Conservation (phyloP, 2,329 filamentous ascomycete species). For the Nothopassalora personata region DNA sequence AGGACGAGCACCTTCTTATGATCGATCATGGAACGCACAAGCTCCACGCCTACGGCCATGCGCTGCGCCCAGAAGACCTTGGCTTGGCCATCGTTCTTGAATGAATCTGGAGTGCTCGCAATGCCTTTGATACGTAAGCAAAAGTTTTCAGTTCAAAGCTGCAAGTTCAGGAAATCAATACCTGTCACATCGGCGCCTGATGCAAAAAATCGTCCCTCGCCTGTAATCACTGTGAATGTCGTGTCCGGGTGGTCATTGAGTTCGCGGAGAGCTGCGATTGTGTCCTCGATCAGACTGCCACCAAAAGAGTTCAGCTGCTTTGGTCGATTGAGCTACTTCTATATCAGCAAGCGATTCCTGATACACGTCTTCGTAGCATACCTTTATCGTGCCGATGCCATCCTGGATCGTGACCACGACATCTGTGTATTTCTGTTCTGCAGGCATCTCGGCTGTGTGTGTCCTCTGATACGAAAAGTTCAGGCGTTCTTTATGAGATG, state of each 20-base stretch:
- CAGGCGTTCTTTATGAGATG: not conserved
- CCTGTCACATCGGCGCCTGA: constrained; percentile 26
- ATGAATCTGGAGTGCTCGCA: constrained; percentile 10
- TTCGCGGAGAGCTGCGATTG: constrained; percentile 24
- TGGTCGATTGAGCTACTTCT: constrained; percentile 24
- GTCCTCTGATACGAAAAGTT: not conserved
- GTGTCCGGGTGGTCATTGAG: constrained; percentile 26
- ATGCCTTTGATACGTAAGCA: constrained; percentile 8
- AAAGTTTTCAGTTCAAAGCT: not conserved
- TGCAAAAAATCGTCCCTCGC: constrained; percentile 27
- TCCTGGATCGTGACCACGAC: constrained; percentile 23
- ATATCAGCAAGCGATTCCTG: not conserved
- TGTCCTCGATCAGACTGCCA: constrained; percentile 22
- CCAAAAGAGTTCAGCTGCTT: constrained; percentile 27
- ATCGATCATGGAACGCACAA: constrained; percentile 26
- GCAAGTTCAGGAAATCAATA: not conserved
- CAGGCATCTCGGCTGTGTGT: not conserved
- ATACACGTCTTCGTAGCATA: not conserved
- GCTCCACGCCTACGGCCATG: constrained; percentile 22
- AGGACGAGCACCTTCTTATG: constrained; percentile 28
- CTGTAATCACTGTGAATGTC: constrained; percentile 26
- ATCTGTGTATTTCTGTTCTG: constrained; percentile 19
- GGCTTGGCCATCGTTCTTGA: constrained; percentile 25
- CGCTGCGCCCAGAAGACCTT: constrained; percentile 24
- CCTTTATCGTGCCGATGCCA: constrained; percentile 27